Conservation (phyloP, 768 basidiomycete genomes). For the Lentinula sp. region DNA sequence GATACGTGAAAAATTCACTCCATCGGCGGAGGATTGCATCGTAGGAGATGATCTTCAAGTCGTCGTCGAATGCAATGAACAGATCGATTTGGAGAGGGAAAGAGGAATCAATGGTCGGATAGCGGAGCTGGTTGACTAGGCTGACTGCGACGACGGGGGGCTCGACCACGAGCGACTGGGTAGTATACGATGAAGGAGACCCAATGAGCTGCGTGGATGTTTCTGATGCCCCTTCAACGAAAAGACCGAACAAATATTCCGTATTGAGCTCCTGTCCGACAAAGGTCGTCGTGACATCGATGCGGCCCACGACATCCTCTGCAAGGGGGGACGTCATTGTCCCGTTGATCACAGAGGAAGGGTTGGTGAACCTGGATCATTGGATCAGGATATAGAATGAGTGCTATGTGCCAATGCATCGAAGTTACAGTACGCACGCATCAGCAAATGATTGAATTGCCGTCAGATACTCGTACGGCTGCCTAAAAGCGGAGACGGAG, state of each 20-base stretch:
- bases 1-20: background rate
- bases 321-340: background rate
- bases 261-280: slow-evolving; percentile 3
- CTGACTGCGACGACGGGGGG: background rate
- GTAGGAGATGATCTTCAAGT: slow-evolving; percentile 7
- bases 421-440: background rate
- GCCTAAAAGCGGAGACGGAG: background rate
- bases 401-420: background rate
- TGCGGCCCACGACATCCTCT: background rate
- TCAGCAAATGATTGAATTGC: background rate
- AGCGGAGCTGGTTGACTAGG: background rate
- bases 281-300: slow-evolving; percentile 3
- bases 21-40: slow-evolving; percentile 6
- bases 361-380: background rate
- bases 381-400: background rate
- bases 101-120: slow-evolving; percentile 1
- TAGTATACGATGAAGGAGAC: background rate
- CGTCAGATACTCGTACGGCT: background rate
- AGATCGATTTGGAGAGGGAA: slow-evolving; percentile 6
- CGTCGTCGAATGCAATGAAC: slow-evolving; percentile 2
- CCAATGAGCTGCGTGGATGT: slow-evolving; percentile 7
- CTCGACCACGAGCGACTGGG: slow-evolving; percentile 5
- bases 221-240: background rate
- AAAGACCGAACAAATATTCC: slow-evolving; percentile 7
- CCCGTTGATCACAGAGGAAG: background rate